Evolutionary conservation across 805 yeast species (phyloP).

Genomic region (Lachancea fermentati): DNA sequence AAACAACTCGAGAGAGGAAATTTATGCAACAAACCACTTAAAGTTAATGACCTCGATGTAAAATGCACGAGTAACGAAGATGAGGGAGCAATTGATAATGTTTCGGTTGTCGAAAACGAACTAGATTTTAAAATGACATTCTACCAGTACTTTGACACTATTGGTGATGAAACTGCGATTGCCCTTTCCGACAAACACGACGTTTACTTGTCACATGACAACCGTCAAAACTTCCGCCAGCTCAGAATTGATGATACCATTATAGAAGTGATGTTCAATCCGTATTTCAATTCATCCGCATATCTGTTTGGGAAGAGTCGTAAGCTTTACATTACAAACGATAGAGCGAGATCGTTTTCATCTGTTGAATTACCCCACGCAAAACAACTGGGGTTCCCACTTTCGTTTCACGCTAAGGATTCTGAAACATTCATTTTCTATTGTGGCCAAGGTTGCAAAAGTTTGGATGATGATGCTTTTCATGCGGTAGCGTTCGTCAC

Average conservation of each 20-base stretch:
- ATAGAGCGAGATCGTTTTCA: constrained; percentile 60
- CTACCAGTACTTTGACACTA: constrained; percentile 42
- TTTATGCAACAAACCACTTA: constrained; percentile 22
- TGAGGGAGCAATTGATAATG: constrained; percentile 20
- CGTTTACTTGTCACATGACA: constrained; percentile 65
- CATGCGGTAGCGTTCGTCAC: constrained; percentile 55
- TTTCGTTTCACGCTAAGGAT: constrained; percentile 59
- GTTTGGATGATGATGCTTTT: constrained; percentile 45
- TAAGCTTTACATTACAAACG: constrained; percentile 51
- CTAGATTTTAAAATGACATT: constrained; percentile 51
- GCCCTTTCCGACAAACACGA: constrained; percentile 47
- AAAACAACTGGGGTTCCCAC: constrained; percentile 34
- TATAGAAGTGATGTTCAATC: constrained; percentile 55
- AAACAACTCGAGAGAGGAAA: constrained; percentile 14
- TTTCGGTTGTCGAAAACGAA: constrained; percentile 36
- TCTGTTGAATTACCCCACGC: constrained; percentile 48
- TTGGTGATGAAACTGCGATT: constrained; percentile 60
- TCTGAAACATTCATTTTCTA: constrained; percentile 60
- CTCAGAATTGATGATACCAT: constrained; percentile 40
- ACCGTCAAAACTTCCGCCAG: constrained; percentile 47
- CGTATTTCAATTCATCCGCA: constrained; percentile 32
- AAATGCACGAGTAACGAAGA: constrained; percentile 22
- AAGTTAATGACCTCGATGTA: constrained; percentile 25
- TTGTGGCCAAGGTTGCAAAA: constrained; percentile 56
- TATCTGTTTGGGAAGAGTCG: constrained; percentile 42